Evolutionary conservation across 73 alveolate species (phyloP).

Genomic region (Uronychia binucleata): DNA sequence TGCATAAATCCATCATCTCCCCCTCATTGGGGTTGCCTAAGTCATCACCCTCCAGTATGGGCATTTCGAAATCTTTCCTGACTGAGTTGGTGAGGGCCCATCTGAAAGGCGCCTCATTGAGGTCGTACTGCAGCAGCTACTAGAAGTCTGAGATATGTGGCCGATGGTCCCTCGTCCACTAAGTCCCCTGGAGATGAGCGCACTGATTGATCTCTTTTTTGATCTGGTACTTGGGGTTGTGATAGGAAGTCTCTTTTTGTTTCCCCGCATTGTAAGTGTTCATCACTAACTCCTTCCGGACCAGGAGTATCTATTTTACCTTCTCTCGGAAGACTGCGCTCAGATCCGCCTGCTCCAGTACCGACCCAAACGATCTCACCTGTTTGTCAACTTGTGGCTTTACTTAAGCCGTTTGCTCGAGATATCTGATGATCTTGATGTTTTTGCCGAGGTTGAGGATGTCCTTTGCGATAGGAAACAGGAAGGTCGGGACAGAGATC

Average conservation of each 20-base stretch:
- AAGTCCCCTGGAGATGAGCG: not conserved
- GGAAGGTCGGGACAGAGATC: conserved; percentile 30
- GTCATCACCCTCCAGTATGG: not conserved
- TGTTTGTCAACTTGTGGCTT: no score
- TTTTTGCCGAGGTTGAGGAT: conserved; percentile 39
- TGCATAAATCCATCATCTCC: not conserved
- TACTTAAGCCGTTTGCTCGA: not conserved
- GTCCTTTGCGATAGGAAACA: conserved; percentile 23
- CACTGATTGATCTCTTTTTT: not conserved
- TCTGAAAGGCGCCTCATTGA: not conserved
- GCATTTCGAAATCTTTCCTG: not conserved
- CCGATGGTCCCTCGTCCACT: not conserved
- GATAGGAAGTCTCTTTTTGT: not conserved
- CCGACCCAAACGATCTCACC: not conserved
- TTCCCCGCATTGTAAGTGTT: not conserved
- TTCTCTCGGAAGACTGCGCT: not conserved
- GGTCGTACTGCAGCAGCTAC: not conserved
- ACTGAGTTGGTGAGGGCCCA: not conserved
- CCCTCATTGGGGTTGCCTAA: not conserved
- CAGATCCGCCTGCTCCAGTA: not conserved
- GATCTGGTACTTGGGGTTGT: not conserved
- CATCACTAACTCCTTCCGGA: not conserved
- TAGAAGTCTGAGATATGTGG: not conserved
- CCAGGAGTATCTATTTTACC: not conserved
- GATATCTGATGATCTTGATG: conserved; percentile 28